phyloP scores from a whole-genome alignment of 345 rosid genomes.

The Balakata baccata region DNA sequence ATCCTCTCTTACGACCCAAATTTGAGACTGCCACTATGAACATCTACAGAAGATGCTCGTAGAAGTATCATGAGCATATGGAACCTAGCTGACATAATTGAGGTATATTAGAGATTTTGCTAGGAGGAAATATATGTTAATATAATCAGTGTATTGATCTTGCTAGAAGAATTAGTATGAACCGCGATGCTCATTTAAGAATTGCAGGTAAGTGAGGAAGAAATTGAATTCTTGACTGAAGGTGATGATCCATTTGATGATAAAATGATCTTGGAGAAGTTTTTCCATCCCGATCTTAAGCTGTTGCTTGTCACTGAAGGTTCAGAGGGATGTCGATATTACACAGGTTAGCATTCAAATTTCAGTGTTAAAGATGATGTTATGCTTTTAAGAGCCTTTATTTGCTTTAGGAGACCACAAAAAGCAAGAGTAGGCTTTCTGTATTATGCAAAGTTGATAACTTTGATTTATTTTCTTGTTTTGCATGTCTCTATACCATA shows the following conservation, averaged over 20 bases:
- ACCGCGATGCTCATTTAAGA: background rate
- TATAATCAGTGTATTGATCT: no score
- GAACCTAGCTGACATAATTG: conserved; percentile 21
- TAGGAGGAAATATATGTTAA: no score
- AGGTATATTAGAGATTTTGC: background rate
- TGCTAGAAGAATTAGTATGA: background rate
- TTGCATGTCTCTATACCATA: no score
- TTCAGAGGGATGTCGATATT: conserved; percentile 9
- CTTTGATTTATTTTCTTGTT: no score
- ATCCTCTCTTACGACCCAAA: conserved; percentile 24
- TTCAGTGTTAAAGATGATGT: background rate
- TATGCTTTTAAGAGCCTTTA: no score
- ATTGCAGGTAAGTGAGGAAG: conserved; percentile 7
- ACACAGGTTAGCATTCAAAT: conserved; percentile 10
- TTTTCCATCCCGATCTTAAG: conserved; percentile 9
- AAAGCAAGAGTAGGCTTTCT: background rate
- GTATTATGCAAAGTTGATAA: background rate
- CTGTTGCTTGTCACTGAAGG: conserved; percentile 16
- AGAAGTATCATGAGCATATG: conserved; percentile 17
- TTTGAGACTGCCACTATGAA: conserved; percentile 21
- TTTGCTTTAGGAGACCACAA: no score
- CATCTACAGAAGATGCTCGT: conserved; percentile 20
- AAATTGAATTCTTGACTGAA: conserved; percentile 8
- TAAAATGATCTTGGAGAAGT: background rate
- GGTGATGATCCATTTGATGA: conserved; percentile 1